Percentiles rank a stretch among this genome's conserved stretches.
phyloP scores from a whole-genome alignment of 2,329 filamentous ascomycete genomes.

The Septoria petroselini region DNA sequence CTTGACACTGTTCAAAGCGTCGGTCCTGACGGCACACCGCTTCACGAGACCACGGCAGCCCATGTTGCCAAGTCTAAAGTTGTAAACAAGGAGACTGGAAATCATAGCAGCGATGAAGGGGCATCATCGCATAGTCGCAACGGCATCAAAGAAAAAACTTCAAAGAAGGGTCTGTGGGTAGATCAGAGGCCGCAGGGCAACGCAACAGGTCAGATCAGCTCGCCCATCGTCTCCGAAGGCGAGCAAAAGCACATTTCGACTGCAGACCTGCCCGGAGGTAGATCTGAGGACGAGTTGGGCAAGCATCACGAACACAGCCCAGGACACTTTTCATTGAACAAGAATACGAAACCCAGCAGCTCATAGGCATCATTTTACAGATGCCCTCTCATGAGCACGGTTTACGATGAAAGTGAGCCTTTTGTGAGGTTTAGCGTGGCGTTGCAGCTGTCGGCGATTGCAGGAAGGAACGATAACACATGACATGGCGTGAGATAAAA shows the following conservation, averaged over 20 bases:
- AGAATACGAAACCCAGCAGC: conserved; percentile 17
- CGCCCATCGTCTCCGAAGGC: conserved; percentile 22
- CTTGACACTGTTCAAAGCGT: conserved; percentile 28
- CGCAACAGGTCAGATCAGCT: conserved; percentile 25
- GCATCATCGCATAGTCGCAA: conserved; percentile 20
- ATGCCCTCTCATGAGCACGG: too few relatives aligned
- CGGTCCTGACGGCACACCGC: conserved; percentile 20
- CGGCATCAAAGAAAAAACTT: conserved; percentile 25
- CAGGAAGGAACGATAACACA: too few relatives aligned
- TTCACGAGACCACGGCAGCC: conserved; percentile 3
- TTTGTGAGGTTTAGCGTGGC: too few relatives aligned
- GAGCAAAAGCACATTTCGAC: conserved; percentile 37
- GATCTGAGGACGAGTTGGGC: conserved; percentile 42
- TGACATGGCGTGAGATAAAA: too few relatives aligned
- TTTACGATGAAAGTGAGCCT: too few relatives aligned
- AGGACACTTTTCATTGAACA: conserved; percentile 16
- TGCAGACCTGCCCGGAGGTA: conserved; percentile 43
- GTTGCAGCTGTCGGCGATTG: too few relatives aligned
- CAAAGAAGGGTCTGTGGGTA: conserved; percentile 27
- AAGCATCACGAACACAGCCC: conserved; percentile 18
- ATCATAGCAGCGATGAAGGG: too few relatives aligned
- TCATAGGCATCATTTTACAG: conserved; percentile 1
- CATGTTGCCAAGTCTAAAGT: conserved; percentile 1
- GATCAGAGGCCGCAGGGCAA: conserved; percentile 1
- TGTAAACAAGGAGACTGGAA: too few relatives aligned